Evolutionary conservation across 169 alveolate genomes (phyloP).

Genomic region (Cryptosporidium ubiquitum): DNA sequence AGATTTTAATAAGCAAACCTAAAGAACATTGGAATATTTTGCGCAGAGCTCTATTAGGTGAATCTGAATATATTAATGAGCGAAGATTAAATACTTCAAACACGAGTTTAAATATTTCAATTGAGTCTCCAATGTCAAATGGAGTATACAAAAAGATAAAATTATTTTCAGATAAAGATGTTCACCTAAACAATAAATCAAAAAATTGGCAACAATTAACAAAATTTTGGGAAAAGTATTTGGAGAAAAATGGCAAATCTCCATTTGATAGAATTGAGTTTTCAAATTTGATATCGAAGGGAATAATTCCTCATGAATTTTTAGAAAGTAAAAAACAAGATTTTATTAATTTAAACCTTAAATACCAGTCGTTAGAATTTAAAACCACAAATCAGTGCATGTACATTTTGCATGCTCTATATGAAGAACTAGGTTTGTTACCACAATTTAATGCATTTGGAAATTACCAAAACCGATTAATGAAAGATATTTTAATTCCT

Average conservation of each 20-base stretch:
- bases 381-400: neutral
- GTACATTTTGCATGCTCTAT: conserved; percentile 34
- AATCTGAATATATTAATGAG: neutral
- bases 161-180: neutral
- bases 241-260: conserved; percentile 22
- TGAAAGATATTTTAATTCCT: conserved; percentile 49
- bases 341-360: neutral
- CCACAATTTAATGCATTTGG: conserved; percentile 6
- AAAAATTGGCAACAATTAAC: conserved; percentile 1
- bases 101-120: neutral
- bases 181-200: neutral
- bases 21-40: conserved; percentile 41
- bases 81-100: neutral
- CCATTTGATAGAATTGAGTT: conserved; percentile 64
- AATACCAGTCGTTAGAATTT: neutral
- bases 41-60: conserved; percentile 21
- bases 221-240: conserved; percentile 19
- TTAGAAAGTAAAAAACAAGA: neutral
- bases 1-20: neutral
- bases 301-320: conserved; percentile 54
- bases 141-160: conserved; percentile 55
- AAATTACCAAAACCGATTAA: conserved; percentile 1
- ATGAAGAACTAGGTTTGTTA: conserved; percentile 27
- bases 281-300: conserved; percentile 15
- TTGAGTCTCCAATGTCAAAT: conserved; percentile 60